Percentiles rank a stretch among this genome's conserved stretches.
Evolutionary conservation across 345 rosid genomes (phyloP).

Genomic region (Pistacia integerrima): DNA sequence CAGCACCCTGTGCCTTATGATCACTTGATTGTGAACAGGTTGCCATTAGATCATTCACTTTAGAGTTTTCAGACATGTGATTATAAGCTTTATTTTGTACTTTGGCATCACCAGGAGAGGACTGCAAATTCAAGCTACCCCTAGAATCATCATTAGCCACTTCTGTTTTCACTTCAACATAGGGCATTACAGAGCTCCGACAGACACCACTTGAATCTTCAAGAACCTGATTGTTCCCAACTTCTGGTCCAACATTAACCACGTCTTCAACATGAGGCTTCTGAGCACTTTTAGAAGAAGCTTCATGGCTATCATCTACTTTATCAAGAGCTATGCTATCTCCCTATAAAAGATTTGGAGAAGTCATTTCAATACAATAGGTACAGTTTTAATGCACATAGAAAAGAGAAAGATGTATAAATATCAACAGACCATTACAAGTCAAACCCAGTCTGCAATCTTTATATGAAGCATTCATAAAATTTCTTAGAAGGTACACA

Average conservation of each 20-base stretch:
- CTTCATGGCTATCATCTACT: constrained; percentile 34
- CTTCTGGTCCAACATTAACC: constrained; percentile 32
- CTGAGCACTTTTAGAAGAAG: constrained; percentile 35
- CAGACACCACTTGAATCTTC: constrained; percentile 30
- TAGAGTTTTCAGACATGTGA: constrained; percentile 37
- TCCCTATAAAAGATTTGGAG: constrained; percentile 42
- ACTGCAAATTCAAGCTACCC: constrained; percentile 29
- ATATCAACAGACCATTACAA: background rate
- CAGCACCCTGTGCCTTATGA: constrained; percentile 39
- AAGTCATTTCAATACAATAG: constrained; percentile 12
- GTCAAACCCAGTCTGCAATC: background rate
- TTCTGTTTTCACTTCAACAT: constrained; percentile 41
- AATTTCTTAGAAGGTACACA: background rate
- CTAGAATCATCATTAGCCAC: constrained; percentile 33
- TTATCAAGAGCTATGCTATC: constrained; percentile 30
- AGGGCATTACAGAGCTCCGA: constrained; percentile 28
- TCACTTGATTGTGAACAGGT: constrained; percentile 42
- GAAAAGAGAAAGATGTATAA: background rate
- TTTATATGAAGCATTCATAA: constrained; percentile 3
- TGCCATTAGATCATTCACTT: constrained; percentile 28
- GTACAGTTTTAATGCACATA: constrained; percentile 4
- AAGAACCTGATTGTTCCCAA: constrained; percentile 34
- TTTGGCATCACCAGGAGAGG: constrained; percentile 40
- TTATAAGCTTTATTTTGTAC: constrained; percentile 28
- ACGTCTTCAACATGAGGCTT: constrained; percentile 38